phyloP scores from a whole-genome alignment of 2,329 filamentous ascomycete species.

The Cytospora chrysosperma region DNA sequence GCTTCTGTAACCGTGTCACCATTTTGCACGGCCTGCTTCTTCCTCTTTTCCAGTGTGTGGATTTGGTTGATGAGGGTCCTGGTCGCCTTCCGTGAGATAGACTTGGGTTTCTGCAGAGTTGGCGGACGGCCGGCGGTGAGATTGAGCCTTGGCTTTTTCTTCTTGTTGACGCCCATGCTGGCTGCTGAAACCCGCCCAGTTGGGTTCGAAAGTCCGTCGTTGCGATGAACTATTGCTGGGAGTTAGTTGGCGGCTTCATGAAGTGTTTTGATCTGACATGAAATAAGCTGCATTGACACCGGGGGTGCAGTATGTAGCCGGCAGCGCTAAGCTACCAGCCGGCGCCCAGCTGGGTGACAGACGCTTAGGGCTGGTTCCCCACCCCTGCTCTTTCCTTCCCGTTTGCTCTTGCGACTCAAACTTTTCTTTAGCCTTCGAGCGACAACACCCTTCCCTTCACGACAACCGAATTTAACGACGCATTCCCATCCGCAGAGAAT shows the following conservation, averaged over 20 bases:
- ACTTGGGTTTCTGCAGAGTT: slow-evolving; percentile 48
- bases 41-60: slow-evolving; percentile 64
- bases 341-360: neutral
- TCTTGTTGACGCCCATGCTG: slow-evolving; percentile 48
- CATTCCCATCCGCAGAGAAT: slow-evolving; percentile 24
- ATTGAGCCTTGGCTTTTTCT: slow-evolving; percentile 39
- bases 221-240: neutral
- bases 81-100: slow-evolving; percentile 65
- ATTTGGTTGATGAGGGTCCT: slow-evolving; percentile 64
- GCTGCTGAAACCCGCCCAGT: neutral
- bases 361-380: neutral
- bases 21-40: slow-evolving; percentile 52
- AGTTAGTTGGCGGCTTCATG: neutral
- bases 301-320: neutral
- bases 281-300: neutral
- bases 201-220: neutral
- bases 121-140: slow-evolving; percentile 57
- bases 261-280: neutral
- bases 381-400: slow-evolving; percentile 4
- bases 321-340: neutral
- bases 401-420: neutral
- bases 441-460: slow-evolving; percentile 19
- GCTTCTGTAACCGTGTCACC: slow-evolving; percentile 51
- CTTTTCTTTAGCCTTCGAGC: neutral
- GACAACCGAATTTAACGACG: slow-evolving; percentile 24